phyloP scores from a whole-genome alignment of 176 grass and related monocot genomes.

The Oryza australiensis region DNA sequence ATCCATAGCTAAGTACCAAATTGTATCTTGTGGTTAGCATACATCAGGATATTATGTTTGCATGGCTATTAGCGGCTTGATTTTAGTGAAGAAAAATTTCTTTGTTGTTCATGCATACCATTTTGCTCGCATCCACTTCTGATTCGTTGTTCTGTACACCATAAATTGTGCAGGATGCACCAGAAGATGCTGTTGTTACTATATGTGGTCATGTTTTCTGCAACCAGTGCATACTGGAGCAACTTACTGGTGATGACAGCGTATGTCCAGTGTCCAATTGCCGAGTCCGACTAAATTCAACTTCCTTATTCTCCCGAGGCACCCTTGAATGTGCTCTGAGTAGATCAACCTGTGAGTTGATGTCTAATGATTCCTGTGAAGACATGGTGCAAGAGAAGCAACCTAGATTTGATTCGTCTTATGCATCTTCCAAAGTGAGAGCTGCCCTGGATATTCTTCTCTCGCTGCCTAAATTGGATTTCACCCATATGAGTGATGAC shows the following conservation, averaged over 20 bases:
- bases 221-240: constrained; percentile 91
- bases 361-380: constrained; percentile 42
- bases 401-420: constrained; percentile 51
- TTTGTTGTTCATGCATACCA: constrained; percentile 10
- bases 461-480: constrained; percentile 65
- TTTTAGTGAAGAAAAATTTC: background rate
- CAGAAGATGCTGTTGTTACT: constrained; percentile 95
- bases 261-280: constrained; percentile 70
- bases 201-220: constrained; percentile 91
- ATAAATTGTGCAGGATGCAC: constrained; percentile 69
- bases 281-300: constrained; percentile 55
- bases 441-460: constrained; percentile 78
- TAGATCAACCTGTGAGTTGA: constrained; percentile 46
- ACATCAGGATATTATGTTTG: background rate
- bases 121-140: constrained; percentile 18
- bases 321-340: constrained; percentile 72
- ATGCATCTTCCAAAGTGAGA: constrained; percentile 85
- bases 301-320: constrained; percentile 81
- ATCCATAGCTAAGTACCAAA: background rate
- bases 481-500: constrained; percentile 23
- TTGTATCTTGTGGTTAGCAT: background rate
- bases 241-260: constrained; percentile 82
- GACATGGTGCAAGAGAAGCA: constrained; percentile 51
- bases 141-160: constrained; percentile 10
- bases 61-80: background rate